Base-by-base conservation (phyloP, 1,284 basidiomycete species). In the Kalmanozyma brasiliensis region DNA sequence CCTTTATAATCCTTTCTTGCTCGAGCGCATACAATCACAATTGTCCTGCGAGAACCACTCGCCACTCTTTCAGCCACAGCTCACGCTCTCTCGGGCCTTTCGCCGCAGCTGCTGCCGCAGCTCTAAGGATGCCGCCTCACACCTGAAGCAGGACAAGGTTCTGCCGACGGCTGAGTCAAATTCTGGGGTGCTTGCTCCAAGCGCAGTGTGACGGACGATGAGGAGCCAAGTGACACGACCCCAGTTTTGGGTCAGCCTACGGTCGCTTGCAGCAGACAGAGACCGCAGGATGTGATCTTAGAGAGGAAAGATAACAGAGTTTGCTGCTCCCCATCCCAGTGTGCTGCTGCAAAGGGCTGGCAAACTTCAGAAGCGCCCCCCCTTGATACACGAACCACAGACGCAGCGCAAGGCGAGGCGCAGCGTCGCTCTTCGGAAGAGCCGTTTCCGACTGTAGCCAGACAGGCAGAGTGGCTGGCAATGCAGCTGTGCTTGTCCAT, bases 1-100 rank as follows among this genome's bases (percentile, higher is more conserved):
- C 13, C n/a, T 51, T 56, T 36, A 51, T 46, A 52, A n/a, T 36
- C 43, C 17, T 22, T 42, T 33, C 43, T 35, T 43, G 14, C 44
- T 33, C 22, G 26, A 48, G 26, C 44, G 48, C 60, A 56, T 56
- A 62, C 48, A 62, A 13, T 53, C 52, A 38, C 22, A 32, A 14
- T 37, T n/a, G n/a, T n/a, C n/a, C n/a, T n/a, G n/a, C n/a, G n/a
- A n/a, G n/a, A n/a, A n/a, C n/a, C n/a, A n/a, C n/a, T n/a, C n/a
- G n/a, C n/a, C 24, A 20, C 33, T 38, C 22, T 17, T 40, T 41
- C 9, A 23, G 22, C 33, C 14, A 13, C 20, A 3, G 35, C 35
- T 17, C 6, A 26, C 23, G 22, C 49, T 24, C 19, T 32, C 49
- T 24, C 42, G 3, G 23, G 20, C 33, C 24, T 30, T 29, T 29